Evolutionary conservation across 2,329 filamentous ascomycete species (phyloP).

Genomic region (Bertia moriformis): DNA sequence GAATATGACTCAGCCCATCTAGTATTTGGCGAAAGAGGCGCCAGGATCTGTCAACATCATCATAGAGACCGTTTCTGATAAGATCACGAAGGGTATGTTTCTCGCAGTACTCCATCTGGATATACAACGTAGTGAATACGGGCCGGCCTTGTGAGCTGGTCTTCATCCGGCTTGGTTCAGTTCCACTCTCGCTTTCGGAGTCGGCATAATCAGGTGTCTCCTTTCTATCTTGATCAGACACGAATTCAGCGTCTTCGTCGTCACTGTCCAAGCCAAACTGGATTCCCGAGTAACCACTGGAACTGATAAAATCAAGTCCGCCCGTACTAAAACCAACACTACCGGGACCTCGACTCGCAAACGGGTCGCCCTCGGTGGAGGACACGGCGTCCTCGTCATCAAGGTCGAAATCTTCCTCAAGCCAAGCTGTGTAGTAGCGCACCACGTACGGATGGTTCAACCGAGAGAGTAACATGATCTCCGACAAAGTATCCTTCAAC

Average conservation of each 20-base stretch:
- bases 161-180: not conserved
- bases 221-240: constrained; percentile 8
- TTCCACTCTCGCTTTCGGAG: not conserved
- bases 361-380: not conserved
- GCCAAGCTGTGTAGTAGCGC: constrained; percentile 54
- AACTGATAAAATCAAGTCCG: constrained; percentile 52
- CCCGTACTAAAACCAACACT: constrained; percentile 29
- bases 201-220: not conserved
- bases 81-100: constrained; percentile 43
- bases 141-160: constrained; percentile 4
- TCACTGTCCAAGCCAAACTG: constrained; percentile 31
- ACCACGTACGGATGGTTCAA: constrained; percentile 59
- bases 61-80: constrained; percentile 40
- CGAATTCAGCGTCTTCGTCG: constrained; percentile 2
- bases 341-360: not conserved
- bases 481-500: constrained; percentile 39
- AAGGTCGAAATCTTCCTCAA: constrained; percentile 26
- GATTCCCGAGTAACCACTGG: constrained; percentile 41
- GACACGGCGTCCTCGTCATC: not conserved
- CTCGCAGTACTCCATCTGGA: constrained; percentile 61
- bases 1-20: constrained; percentile 50
- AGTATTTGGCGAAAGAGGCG: constrained; percentile 49
- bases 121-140: constrained; percentile 41
- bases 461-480: constrained; percentile 50
- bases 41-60: constrained; percentile 44